phyloP scores from a whole-genome alignment of 1,139 yeast species.

The Lodderomyces margitis region DNA sequence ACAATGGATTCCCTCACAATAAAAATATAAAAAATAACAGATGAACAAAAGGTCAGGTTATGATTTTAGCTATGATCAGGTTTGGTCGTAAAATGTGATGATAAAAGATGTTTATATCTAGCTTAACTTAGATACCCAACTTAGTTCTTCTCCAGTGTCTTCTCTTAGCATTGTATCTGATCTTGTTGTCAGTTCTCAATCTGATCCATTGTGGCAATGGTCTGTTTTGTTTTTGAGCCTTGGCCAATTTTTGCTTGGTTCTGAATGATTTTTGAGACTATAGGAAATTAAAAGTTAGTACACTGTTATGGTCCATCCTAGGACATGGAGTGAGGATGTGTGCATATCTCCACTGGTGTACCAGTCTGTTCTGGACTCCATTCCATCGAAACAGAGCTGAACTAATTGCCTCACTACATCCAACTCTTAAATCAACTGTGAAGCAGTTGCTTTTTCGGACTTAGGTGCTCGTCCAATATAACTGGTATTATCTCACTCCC shows the following conservation, averaged over 20 bases:
- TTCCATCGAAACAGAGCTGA: no score
- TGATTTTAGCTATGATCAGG: neutral
- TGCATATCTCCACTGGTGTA: no score
- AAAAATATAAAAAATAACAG: conserved; percentile 3
- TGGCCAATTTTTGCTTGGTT: conserved; percentile 98
- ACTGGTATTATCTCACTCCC: no score
- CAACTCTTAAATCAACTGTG: no score
- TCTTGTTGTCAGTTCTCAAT: conserved; percentile 96
- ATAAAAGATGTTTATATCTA: neutral
- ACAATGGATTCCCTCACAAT: neutral
- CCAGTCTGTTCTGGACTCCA: no score
- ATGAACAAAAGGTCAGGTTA: conserved; percentile 2
- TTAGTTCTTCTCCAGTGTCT: conserved; percentile 99
- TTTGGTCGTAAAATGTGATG: conserved; percentile 5
- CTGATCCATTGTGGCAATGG: conserved; percentile 99
- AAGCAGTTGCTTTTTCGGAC: no score
- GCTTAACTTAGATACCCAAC: conserved; percentile 82
- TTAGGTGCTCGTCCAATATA: no score
- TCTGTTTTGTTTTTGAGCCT: conserved; percentile 99
- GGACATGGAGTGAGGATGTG: no score
- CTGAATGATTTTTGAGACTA: conserved; percentile 97
- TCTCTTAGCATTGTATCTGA: conserved; percentile 99
- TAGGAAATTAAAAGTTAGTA: conserved; percentile 21
- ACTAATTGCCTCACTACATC: no score
- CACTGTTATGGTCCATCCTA: no score